These are phyloP conservation scores for Leptodermis oblonga DNA, from an alignment of 257 asterid species.

Conservation along the genomic window DNA sequence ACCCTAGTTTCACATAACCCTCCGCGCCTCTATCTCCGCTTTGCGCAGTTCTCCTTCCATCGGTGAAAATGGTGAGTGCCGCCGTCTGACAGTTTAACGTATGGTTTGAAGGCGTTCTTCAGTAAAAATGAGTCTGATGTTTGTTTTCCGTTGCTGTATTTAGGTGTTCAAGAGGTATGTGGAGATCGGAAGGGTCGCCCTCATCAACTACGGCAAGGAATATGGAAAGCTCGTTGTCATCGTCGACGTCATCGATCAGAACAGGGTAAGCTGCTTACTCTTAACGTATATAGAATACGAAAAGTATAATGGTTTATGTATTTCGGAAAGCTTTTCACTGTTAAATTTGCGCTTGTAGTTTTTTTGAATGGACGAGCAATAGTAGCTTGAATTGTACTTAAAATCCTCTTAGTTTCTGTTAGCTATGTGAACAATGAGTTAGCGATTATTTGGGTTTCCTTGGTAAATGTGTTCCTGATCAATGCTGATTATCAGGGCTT, in stretches of 20 bases:
- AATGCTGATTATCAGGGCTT: neutral
- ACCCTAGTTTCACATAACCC: conserved; percentile 5
- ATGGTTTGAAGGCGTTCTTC: neutral
- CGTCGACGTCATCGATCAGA: conserved; percentile 86
- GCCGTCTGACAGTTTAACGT: neutral
- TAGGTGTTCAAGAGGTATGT: conserved; percentile 96
- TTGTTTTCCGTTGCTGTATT: neutral
- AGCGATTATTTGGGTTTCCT: neutral
- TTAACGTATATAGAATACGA: neutral
- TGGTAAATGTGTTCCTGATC: neutral
- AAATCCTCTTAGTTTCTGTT: too few relatives aligned
- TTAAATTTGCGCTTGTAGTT: neutral
- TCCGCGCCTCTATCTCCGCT: neutral
- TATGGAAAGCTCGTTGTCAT: conserved; percentile 86
- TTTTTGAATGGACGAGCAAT: neutral
- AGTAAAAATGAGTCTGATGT: conserved; percentile 4
- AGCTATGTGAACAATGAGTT: neutral
- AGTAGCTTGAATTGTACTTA: neutral
- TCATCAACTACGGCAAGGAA: conserved; percentile 83
- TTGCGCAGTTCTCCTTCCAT: neutral
- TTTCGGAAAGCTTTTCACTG: neutral
- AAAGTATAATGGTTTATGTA: too few relatives aligned
- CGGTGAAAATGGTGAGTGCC: conserved; percentile 19
- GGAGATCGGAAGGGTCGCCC: conserved; percentile 91
- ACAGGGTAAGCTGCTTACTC: conserved; percentile 40